Conservation (phyloP, 148 eudicot genomes). For the Vaccinium myrtillus region DNA sequence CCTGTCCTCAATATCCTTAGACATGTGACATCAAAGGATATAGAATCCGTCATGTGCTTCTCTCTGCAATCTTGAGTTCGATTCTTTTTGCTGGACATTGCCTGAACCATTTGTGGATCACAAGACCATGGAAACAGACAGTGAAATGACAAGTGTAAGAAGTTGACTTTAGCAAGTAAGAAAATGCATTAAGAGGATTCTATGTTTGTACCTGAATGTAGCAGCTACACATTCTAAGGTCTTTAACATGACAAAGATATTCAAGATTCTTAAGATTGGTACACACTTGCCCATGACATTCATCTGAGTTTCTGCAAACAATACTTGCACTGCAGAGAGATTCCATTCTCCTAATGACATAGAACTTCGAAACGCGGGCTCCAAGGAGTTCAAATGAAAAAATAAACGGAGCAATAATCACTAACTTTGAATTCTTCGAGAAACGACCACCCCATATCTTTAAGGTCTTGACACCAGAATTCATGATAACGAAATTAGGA, state of each 20-base stretch:
- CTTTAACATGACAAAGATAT: slow-evolving; percentile 3
- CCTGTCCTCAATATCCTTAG: slow-evolving; percentile 8
- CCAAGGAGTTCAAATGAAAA: background rate
- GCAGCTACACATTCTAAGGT: slow-evolving; percentile 9
- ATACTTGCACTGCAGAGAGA: slow-evolving; percentile 9
- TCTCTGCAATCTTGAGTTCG: background rate
- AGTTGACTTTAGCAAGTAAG: background rate
- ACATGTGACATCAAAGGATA: slow-evolving; percentile 16
- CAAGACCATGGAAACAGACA: background rate
- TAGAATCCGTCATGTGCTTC: background rate
- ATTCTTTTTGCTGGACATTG: background rate
- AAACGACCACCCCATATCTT: background rate
- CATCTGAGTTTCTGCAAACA: background rate
- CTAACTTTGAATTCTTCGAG: background rate
- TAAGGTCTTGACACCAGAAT: slow-evolving; percentile 6
- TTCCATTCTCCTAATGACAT: slow-evolving; percentile 2
- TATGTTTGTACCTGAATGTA: background rate
- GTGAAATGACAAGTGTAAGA: background rate
- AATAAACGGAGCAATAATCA: slow-evolving; percentile 1
- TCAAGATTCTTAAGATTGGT: background rate
- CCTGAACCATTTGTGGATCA: background rate
- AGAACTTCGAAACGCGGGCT: background rate
- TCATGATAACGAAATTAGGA: background rate
- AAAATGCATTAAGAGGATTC: background rate
- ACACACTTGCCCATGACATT: background rate